Evolutionary conservation across 148 eudicot species (phyloP), one percentile per base, ranked within the genome.

Genomic region (Rheum nobile): DNA sequence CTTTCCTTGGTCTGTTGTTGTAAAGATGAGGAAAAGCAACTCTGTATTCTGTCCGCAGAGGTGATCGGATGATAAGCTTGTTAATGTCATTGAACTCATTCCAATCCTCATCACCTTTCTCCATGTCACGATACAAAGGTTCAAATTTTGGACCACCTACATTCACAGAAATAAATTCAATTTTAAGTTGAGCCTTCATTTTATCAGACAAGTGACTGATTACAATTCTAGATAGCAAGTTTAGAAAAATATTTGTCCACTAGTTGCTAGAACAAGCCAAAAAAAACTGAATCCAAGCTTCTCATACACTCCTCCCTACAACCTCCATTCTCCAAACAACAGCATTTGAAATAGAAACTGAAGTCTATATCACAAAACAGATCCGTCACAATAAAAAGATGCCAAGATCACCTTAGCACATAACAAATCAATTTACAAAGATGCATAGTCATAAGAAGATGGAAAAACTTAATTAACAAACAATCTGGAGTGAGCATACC

Each of bases 51-150:
- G 99, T 96, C 74, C 99, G 93, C 31, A 92, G 90, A 75, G 99
- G 99, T 34, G 99, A 96, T 48, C 99, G 86, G 47, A 96, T 96
- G 61, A 96, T 96, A 50, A 96, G 96, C 79, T 95, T 95, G 82
- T 95, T 95, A 59, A 95, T 95, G 78, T 95, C 99, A 78, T 95
- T 95, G 59, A 96, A 96, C 84, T 96, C 99, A 75, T 96, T 96
- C 99, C 99, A 96, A 82, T 96, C 99, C 80, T 96, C 99, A 71
- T 96, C 99, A 72, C 99, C 99, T 81, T 92, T 96, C 89, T 96
- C 99, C 99, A 96, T 96, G 90, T 96, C 99, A 81, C 99, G 99
- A 71, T 96, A 92, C 81, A 96, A 78, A 47, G 99, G 99, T 81
- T 96, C 99, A 79, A 96, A 96, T 85, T 96, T 96, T 0, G 99